A percentile compares a stretch with the other conserved stretches of the same genome.
Conservation (phyloP, 2,329 filamentous ascomycete species). For the Curvularia spicifera region DNA sequence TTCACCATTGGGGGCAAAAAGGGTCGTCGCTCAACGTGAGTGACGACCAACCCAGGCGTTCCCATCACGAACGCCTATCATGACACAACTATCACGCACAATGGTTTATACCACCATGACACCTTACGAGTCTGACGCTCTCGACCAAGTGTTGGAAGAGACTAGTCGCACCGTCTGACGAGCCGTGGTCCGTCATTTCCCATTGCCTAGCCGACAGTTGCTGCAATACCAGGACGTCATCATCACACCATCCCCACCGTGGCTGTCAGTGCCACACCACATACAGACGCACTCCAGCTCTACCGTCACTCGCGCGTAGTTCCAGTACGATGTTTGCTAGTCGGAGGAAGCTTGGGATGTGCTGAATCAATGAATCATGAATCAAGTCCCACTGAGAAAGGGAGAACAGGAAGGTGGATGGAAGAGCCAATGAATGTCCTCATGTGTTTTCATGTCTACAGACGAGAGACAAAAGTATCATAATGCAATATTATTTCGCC, state of each 20-base stretch:
- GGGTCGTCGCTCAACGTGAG: slow-evolving; percentile 27
- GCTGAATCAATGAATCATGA: background rate
- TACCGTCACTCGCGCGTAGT: background rate
- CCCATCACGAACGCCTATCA: background rate
- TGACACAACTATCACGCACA: slow-evolving; percentile 2
- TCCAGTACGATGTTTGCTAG: background rate
- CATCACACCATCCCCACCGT: slow-evolving; percentile 6
- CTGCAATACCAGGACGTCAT: slow-evolving; percentile 10
- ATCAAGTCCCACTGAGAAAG: background rate
- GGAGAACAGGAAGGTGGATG: background rate
- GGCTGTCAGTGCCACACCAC: background rate
- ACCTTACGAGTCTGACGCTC: slow-evolving; percentile 12
- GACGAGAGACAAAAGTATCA: background rate
- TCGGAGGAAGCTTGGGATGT: background rate
- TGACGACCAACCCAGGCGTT: background rate
- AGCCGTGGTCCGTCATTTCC: slow-evolving; percentile 2
- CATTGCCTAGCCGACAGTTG: slow-evolving; percentile 3
- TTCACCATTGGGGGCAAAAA: slow-evolving; percentile 47
- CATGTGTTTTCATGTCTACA: background rate
- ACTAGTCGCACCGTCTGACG: slow-evolving; percentile 6
- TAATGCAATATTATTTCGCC: background rate
- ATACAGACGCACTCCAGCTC: slow-evolving; percentile 3
- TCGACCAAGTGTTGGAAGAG: slow-evolving; percentile 46
- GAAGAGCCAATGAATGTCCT: background rate
- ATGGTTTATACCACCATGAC: slow-evolving; percentile 9